phyloP scores from a whole-genome alignment of 169 alveolate species.

The Plasmodium vinckei region DNA sequence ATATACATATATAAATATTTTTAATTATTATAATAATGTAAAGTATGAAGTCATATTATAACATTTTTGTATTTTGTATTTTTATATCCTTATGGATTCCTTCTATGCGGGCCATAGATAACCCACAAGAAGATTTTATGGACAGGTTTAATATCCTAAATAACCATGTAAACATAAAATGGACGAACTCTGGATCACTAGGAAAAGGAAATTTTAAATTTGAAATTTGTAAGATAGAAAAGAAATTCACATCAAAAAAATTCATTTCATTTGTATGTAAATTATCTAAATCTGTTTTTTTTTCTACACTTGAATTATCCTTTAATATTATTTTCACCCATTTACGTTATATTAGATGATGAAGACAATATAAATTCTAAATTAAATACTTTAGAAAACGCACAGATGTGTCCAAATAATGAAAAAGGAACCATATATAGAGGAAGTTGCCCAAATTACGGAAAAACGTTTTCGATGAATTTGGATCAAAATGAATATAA shows the following conservation, averaged over 20 bases:
- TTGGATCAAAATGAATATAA: conserved; percentile 21
- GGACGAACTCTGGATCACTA: conserved; percentile 27
- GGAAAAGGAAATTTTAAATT: conserved; percentile 49
- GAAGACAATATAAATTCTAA: conserved; percentile 5
- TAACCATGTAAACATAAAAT: conserved; percentile 42
- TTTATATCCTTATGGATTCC: neutral
- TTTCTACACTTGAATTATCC: neutral
- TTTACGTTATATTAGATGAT: conserved; percentile 12
- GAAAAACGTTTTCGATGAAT: conserved; percentile 55
- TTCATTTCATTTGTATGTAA: no score
- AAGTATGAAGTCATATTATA: conserved; percentile 9
- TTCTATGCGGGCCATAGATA: conserved; percentile 1
- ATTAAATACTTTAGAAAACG: conserved; percentile 5
- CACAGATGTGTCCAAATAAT: conserved; percentile 25
- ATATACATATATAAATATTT: conserved; percentile 3
- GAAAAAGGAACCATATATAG: conserved; percentile 11
- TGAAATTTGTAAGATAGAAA: conserved; percentile 29
- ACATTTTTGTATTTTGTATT: conserved; percentile 7
- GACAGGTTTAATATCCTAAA: conserved; percentile 59
- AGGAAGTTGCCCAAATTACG: conserved; percentile 65
- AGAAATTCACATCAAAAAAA: neutral
- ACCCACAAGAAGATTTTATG: conserved; percentile 71
- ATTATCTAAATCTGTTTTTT: neutral
- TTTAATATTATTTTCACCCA: neutral
- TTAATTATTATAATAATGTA: neutral